A percentile compares a stretch with the other conserved stretches of the same genome.
Evolutionary conservation across 495 filamentous ascomycete species (phyloP).

Genomic region (Penicillium chermesinum): DNA sequence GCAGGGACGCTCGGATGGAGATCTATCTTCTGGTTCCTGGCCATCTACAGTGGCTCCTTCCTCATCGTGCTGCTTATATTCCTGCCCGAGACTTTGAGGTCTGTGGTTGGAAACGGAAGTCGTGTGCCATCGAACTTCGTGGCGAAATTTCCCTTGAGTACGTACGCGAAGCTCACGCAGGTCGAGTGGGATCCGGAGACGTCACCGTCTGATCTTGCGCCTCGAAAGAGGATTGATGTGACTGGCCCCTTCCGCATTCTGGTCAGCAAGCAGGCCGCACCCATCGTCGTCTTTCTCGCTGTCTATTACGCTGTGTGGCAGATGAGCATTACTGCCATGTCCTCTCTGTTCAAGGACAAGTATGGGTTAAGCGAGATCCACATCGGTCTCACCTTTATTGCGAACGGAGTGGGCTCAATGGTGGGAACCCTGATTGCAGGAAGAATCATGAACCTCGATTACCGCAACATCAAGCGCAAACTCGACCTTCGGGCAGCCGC

Average conservation of each 20-base stretch:
- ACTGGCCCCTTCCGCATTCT: constrained; percentile 43
- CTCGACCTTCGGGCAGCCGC: constrained; percentile 4
- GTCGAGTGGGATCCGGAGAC: constrained; percentile 11
- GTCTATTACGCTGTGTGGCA: constrained; percentile 53
- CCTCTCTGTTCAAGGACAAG: constrained; percentile 39
- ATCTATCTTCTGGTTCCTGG: constrained; percentile 54
- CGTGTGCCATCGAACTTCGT: constrained; percentile 15
- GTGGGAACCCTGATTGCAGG: constrained; percentile 45
- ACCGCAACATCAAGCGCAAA: constrained; percentile 11
- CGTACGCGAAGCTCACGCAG: constrained; percentile 15
- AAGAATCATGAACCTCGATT: constrained; percentile 16
- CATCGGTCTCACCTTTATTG: constrained; percentile 47
- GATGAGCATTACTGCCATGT: constrained; percentile 52
- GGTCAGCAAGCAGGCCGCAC: constrained; percentile 35
- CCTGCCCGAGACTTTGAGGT: constrained; percentile 52
- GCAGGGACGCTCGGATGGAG: constrained; percentile 50
- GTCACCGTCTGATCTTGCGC: constrained; percentile 9
- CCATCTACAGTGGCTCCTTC: constrained; percentile 43
- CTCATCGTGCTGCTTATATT: constrained; percentile 36
- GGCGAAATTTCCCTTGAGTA: constrained; percentile 28
- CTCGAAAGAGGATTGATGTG: constrained; percentile 26
- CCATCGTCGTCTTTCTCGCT: constrained; percentile 46
- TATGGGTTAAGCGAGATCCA: constrained; percentile 44
- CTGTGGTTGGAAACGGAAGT: constrained; percentile 49
- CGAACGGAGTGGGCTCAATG: constrained; percentile 48